These are phyloP conservation scores for Jamesozyma piceae DNA, from an alignment of 805 yeast species.

Conservation along the genomic window DNA sequence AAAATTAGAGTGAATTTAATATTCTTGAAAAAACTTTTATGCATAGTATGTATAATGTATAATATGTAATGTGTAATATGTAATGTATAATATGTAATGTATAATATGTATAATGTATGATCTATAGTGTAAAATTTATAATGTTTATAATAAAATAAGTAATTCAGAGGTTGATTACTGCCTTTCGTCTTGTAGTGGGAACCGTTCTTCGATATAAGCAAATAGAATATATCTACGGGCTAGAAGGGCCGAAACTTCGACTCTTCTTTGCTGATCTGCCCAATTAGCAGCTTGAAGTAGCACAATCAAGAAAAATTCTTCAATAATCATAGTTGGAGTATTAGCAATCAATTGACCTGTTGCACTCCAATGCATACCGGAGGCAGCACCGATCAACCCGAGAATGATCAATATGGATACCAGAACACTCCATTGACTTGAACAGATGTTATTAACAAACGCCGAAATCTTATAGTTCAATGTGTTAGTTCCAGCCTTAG, in stretches of 20 bases:
- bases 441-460: conserved; percentile 27
- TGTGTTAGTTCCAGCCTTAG: conserved; percentile 6
- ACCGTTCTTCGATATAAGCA: no score
- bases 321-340: conserved; percentile 38
- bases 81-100: neutral
- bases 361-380: conserved; percentile 31
- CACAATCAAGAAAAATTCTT: conserved; percentile 34
- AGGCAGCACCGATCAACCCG: conserved; percentile 28
- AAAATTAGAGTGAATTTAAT: no score
- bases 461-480: conserved; percentile 17
- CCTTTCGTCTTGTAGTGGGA: no score
- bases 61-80: neutral
- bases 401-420: conserved; percentile 24
- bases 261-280: conserved; percentile 24
- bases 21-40: no score
- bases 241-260: conserved; percentile 17
- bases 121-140: no score
- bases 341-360: conserved; percentile 36
- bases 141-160: no score
- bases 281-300: conserved; percentile 33
- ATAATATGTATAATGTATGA: neutral
- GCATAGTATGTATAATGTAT: no score
- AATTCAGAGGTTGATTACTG: no score
- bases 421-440: conserved; percentile 29
- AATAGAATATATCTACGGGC: conserved; percentile 16